Base-by-base conservation (phyloP, 164 flowering plant genomes). In the Kalanchoe fedtschenkoi region DNA sequence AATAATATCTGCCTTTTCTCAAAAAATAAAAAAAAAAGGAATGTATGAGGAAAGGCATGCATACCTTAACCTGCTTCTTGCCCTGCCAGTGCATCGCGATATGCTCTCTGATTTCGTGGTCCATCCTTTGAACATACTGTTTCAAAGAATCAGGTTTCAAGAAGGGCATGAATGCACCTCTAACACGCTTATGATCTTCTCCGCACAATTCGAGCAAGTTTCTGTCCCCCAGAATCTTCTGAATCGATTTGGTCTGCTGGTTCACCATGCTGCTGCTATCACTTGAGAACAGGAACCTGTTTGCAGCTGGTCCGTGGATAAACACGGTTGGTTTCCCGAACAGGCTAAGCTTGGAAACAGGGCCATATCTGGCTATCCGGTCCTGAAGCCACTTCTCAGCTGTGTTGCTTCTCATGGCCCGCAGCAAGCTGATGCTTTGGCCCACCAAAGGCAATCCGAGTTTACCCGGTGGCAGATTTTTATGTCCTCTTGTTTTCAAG, bases 381-480 rank as follows among this genome's bases (percentile, higher is more conserved):
- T 66, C 51, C 9, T 61, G 34, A 1, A 78, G 53, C 77, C 78
- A 78, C 38, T 73, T 33, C 6, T 75, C 78, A 21, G 77, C 70
- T 1, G 75, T 73, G 68, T 75, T 78, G 34, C 70, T 54, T 33
- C 70, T 29, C 77, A 75, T 64, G 21, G 68, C 62, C 0, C 64
- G 64, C 34, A 70, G 74, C 60, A 77, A 65, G 63, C 34, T 24
- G 6, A 77, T 62, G 68, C 75, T 72, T 6, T 77, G 81, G 61
- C 81, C 79, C 7, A 78, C 62, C 1, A 78, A 11, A 24, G 81
- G 81, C 7, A 75, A 1, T 55, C 81, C 81, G 1, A 77, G 57
- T 54, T 74, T 70, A n/a, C 81, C 81, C 6, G 81, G 81, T 34
- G 81, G 81, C 6, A 72, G 62, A 54, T 38, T 63, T 61, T 69